Evolutionary conservation across 176 grass and related monocot genomes (phyloP).

Genomic region (Paspalum notatum): DNA sequence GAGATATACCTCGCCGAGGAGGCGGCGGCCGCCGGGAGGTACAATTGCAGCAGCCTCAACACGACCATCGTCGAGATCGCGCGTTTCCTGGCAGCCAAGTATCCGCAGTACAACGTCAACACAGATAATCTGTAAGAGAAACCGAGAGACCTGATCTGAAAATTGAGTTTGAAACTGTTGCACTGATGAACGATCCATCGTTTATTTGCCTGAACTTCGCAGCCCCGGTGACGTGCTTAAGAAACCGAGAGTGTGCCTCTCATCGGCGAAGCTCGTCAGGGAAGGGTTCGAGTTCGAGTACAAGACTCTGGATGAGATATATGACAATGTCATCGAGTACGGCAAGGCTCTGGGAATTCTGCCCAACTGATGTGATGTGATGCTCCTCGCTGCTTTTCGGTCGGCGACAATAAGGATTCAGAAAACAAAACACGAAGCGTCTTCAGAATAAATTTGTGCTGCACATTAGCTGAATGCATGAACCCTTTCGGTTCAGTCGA

Average conservation of each 20-base stretch:
- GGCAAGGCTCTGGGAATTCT: slow-evolving; percentile 43
- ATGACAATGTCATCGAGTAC: slow-evolving; percentile 43
- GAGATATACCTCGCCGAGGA: slow-evolving; percentile 68
- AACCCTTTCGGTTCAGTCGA: no score
- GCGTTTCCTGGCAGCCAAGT: slow-evolving; percentile 42
- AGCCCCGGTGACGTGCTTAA: background rate
- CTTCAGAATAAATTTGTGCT: no score
- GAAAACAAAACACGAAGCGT: no score
- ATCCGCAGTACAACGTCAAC: slow-evolving; percentile 61
- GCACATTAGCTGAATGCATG: no score
- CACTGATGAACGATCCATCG: background rate
- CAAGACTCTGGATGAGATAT: slow-evolving; percentile 57
- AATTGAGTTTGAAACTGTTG: background rate
- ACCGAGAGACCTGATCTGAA: background rate
- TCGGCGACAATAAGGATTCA: no score
- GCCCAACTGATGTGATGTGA: background rate
- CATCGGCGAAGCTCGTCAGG: slow-evolving; percentile 53
- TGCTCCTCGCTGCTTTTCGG: no score
- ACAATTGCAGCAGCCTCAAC: slow-evolving; percentile 66
- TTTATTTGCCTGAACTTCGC: background rate
- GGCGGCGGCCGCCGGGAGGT: slow-evolving; percentile 44
- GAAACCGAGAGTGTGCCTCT: slow-evolving; percentile 45
- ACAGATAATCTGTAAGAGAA: slow-evolving; percentile 32
- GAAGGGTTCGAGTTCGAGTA: slow-evolving; percentile 61
- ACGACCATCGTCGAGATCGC: slow-evolving; percentile 45